Evolutionary conservation across 1,139 yeast species (phyloP), one percentile per base, ranked within the genome.

Genomic region (Lodderomyces metapsilosis): DNA sequence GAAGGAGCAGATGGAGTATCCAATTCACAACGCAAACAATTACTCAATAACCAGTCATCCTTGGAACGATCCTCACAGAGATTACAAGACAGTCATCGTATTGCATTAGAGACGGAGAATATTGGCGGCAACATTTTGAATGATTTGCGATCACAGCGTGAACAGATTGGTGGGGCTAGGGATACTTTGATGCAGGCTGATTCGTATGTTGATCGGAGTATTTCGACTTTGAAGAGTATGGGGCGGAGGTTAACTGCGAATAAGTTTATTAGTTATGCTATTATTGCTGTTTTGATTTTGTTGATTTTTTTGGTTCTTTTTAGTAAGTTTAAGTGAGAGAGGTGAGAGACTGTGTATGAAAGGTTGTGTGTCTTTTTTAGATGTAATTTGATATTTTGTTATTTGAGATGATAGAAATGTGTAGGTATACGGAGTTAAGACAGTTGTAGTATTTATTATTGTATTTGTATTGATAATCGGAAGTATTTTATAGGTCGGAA

Each of bases 201-300:
- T 58, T 81, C 86, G 1, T 89, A 91, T 56, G 96, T 94, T 41
- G 98, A 92, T 62, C 83, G 85, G 58, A 84, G 95, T 42, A 78
- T 94, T 45, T 79, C 86, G 45, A 94, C 98, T 0, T 70, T 94
- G 56, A 83, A 88, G 55, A 77, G 88, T 17, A 94, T 94, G 98
- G 85, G 96, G 23, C 76, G 98, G 62, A 71, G 98, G 56, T 76
- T 92, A 73, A 91, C 95, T n/a, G 95, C 98, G 4, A 94, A 94
- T 64, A 85, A 89, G 62, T 76, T 91, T 53, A 88, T 94, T 48
- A 89, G 96, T 45, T 88, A 89, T 55, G 96, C 95, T n/a, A 92
- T 94, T 45, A 92, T 94, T 45, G 96, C 87, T 2, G 91, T 92
- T 12, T 76, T 94, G 56, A 81, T 92, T 5, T 59, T 92, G 43